Evolutionary conservation across 371 early-diverging fungal species (phyloP).

Genomic region (Thermomucor indicae-seudaticae): DNA sequence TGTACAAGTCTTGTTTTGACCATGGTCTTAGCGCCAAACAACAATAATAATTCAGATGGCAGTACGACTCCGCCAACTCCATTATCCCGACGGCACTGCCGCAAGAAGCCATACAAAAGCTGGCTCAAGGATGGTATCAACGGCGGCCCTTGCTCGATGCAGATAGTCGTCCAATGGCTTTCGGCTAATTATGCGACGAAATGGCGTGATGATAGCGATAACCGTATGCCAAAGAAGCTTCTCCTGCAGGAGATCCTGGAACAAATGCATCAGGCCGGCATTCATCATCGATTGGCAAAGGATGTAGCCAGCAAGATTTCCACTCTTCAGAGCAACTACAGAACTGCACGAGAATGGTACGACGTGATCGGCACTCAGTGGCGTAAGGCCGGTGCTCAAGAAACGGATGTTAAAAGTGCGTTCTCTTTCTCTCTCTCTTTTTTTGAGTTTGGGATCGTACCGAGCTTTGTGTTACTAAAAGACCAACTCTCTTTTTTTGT

Average conservation of each 20-base stretch:
- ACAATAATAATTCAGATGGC: not conserved
- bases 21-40: not conserved
- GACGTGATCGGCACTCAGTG: constrained; percentile 33
- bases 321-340: constrained; percentile 43
- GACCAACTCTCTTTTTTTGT: constrained; percentile 4
- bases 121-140: constrained; percentile 50
- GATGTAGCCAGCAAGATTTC: constrained; percentile 46
- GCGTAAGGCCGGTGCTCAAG: constrained; percentile 29
- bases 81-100: constrained; percentile 22
- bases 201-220: constrained; percentile 42
- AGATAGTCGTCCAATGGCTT: constrained; percentile 37
- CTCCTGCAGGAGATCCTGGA: constrained; percentile 40
- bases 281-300: constrained; percentile 42
- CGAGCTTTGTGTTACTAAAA: not conserved
- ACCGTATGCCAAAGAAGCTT: constrained; percentile 41
- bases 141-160: constrained; percentile 43
- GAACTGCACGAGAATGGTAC: constrained; percentile 42
- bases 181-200: constrained; percentile 37
- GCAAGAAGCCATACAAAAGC: constrained; percentile 45
- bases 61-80: not conserved
- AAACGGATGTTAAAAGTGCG: constrained; percentile 9
- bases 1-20: not conserved
- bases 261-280: constrained; percentile 37
- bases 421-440: not conserved
- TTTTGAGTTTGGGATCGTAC: not conserved